Evolutionary conservation across 768 basidiomycete species (phyloP).

Genomic region (Calocera cornea): DNA sequence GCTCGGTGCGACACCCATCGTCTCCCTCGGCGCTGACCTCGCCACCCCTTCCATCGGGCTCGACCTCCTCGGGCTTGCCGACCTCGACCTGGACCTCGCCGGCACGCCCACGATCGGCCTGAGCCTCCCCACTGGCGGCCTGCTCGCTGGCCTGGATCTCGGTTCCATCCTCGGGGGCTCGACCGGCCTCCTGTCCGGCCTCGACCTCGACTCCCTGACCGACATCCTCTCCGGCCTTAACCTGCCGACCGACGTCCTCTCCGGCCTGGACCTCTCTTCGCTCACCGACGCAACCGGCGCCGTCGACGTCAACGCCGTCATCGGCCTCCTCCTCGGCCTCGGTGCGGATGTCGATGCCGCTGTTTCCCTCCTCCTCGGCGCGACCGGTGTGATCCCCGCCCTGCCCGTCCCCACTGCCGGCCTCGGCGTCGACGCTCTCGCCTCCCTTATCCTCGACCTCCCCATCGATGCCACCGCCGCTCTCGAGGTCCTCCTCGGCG

Average conservation of each 20-base stretch:
- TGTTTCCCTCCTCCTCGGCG: background rate
- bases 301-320: background rate
- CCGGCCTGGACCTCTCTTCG: background rate
- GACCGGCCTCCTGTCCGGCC: background rate
- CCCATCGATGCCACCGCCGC: conserved; percentile 1
- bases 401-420: background rate
- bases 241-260: background rate
- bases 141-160: background rate
- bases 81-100: background rate
- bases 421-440: background rate
- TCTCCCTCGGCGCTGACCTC: background rate
- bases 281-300: background rate
- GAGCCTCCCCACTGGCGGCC: background rate
- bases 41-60: background rate
- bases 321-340: background rate
- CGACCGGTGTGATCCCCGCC: background rate
- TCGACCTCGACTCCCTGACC: background rate
- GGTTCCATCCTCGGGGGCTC: background rate
- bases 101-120: background rate
- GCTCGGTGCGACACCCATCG: background rate
- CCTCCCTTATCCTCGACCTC: background rate
- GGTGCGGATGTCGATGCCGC: background rate
- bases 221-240: background rate
- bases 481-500: background rate
- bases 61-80: background rate